These are phyloP conservation scores for Leucosporidium scottii DNA, from an alignment of 768 basidiomycete species.

Conservation along the genomic window DNA sequence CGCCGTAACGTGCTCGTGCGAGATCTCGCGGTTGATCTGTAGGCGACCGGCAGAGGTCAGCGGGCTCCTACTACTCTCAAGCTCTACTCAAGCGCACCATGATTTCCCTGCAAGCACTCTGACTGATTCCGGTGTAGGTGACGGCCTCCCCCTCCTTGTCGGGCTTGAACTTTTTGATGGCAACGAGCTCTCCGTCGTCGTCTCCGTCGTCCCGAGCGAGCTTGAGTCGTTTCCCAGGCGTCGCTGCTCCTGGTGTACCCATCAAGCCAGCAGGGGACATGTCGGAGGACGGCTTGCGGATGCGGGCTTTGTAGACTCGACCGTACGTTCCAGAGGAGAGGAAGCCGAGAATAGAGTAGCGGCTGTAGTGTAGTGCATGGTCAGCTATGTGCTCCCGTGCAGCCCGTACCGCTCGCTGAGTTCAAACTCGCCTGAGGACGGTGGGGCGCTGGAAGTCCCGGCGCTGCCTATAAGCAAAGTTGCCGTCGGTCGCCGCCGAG, in stretches of 20 bases:
- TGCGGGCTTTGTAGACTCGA: constrained; percentile 85
- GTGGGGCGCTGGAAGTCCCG: constrained; percentile 32
- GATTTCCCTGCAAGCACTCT: constrained; percentile 94
- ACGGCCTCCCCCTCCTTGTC: constrained; percentile 92
- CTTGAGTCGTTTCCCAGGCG: constrained; percentile 50
- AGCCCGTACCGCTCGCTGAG: background rate
- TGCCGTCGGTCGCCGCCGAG: too few species aligned
- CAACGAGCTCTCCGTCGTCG: constrained; percentile 62
- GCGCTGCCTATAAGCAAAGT: background rate
- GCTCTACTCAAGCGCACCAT: constrained; percentile 57
- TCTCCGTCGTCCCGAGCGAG: constrained; percentile 46
- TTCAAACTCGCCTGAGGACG: constrained; percentile 15
- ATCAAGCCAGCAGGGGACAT: constrained; percentile 34
- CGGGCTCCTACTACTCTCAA: constrained; percentile 7
- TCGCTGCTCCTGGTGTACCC: constrained; percentile 37
- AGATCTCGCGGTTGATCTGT: constrained; percentile 79
- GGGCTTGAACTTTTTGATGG: constrained; percentile 99
- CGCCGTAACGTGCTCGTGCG: constrained; percentile 83
- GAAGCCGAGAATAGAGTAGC: constrained; percentile 88
- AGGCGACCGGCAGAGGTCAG: background rate
- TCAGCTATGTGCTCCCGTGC: background rate
- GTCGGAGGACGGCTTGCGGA: constrained; percentile 36
- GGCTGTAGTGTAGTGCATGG: constrained; percentile 27
- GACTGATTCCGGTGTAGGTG: constrained; percentile 95
- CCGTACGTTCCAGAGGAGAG: constrained; percentile 96